Conservation (phyloP, 768 basidiomycete species). For the Clitopilus hobsonii region DNA sequence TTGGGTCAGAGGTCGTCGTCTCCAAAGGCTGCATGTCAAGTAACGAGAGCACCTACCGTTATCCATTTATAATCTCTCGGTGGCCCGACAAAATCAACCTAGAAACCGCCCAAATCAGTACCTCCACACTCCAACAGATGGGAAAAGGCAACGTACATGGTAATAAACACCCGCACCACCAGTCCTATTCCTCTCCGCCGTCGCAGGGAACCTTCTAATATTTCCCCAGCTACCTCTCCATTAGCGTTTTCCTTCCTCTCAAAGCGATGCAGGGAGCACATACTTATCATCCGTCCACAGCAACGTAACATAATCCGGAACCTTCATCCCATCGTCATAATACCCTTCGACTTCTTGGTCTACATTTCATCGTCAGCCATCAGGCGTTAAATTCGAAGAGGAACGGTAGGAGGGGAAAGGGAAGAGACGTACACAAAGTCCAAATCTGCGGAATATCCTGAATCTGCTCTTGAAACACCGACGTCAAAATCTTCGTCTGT, state of each 20-base stretch:
- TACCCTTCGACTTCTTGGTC: constrained; percentile 64
- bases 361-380: constrained; percentile 8
- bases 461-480: constrained; percentile 42
- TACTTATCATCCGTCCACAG: constrained; percentile 75
- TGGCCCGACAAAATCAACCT: constrained; percentile 54
- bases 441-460: constrained; percentile 61
- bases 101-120: constrained; percentile 2
- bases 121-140: neutral
- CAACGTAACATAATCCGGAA: constrained; percentile 60
- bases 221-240: constrained; percentile 54
- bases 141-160: constrained; percentile 34
- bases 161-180: constrained; percentile 74
- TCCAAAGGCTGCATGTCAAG: neutral
- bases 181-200: constrained; percentile 50
- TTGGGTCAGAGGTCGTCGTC: neutral
- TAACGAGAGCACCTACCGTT: constrained; percentile 29
- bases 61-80: constrained; percentile 74
- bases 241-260: neutral
- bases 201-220: constrained; percentile 54
- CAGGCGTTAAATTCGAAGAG: too few species aligned
- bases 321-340: constrained; percentile 57
- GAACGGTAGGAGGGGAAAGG: neutral
- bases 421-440: constrained; percentile 43
- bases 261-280: constrained; percentile 7
- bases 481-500: constrained; percentile 55